Base-by-base conservation (phyloP, 2,329 filamentous ascomycete species). In the Aspergillus calidoustus region DNA sequence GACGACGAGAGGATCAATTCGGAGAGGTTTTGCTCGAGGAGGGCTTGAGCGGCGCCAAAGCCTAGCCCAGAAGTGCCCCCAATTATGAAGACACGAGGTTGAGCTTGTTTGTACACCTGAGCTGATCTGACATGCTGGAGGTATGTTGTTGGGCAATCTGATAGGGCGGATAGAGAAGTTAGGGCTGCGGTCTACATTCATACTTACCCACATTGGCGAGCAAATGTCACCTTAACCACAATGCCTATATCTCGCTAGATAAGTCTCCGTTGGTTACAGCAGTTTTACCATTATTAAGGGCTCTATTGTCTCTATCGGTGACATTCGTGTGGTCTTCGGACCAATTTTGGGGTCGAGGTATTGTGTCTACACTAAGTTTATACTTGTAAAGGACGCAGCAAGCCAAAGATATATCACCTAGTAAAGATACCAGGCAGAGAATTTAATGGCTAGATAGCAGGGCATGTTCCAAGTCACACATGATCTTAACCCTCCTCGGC, bases 61-160 rank as follows among this genome's bases (percentile, higher is more conserved):
- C 84, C 84, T 46, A 86, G 81, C 57, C 84, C 84, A 49, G 79
- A 77, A 48, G 81, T 82, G 44, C 82, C 83, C 22, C 84, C 84
- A 25, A 86, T 75, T 64, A 86, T 72, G 57, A 86, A 77, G 58
- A 86, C 73, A 38, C 78, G 80, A 30, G n/a, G n/a, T n/a, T 64
- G 34, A 86, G 81, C 69, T 84, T 85, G 67, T 76, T 75, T 19
- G 62, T 41, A 41, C 2, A 41, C 34, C 67, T 30, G 69, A 73
- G 65, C 69, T 70, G 41, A 54, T 43, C 41, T 47, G 50, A 5
- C 50, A 61, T 57, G 11, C 5, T 47, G 38, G 41, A 3, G 34
- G 34, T 41, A 41, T 41, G 15, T 13, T 41, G 34, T 41, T 41
- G 34, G 34, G 11, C 15, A 41, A 15, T 41, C 11, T 8, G 15